Conservation (phyloP, 768 basidiomycete genomes). For the Boletus insuetus region DNA sequence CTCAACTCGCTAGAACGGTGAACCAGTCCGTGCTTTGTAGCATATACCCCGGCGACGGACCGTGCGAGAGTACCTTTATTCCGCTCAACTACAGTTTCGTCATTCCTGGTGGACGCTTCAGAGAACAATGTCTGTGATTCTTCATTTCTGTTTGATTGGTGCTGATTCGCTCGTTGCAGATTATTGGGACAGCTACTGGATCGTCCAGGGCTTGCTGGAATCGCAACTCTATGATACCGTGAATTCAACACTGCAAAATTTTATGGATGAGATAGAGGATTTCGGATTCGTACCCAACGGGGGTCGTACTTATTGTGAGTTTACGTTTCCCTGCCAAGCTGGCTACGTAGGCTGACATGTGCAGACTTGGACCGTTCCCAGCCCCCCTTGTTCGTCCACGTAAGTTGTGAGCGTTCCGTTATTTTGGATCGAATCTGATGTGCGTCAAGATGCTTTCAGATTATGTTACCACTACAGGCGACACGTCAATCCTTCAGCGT, state of each 20-base stretch:
- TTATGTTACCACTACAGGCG: slow-evolving; percentile 73
- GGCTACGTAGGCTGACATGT: neutral
- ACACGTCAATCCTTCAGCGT: slow-evolving; percentile 69
- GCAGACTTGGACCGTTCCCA: slow-evolving; percentile 87
- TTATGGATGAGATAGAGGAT: slow-evolving; percentile 86
- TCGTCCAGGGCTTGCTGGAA: slow-evolving; percentile 80
- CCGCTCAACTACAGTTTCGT: slow-evolving; percentile 91
- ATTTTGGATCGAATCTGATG: neutral
- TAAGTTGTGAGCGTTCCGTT: slow-evolving; percentile 26
- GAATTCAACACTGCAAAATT: slow-evolving; percentile 82
- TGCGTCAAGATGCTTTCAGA: slow-evolving; percentile 73
- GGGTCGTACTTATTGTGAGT: slow-evolving; percentile 83
- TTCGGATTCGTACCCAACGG: slow-evolving; percentile 96
- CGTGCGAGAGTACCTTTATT: slow-evolving; percentile 82
- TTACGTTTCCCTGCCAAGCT: neutral
- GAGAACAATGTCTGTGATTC: slow-evolving; percentile 70
- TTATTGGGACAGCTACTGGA: slow-evolving; percentile 81
- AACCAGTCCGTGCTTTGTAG: slow-evolving; percentile 67
- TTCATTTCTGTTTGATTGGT: neutral
- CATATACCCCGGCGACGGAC: slow-evolving; percentile 36
- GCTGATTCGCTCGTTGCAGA: slow-evolving; percentile 29
- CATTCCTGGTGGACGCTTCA: slow-evolving; percentile 83
- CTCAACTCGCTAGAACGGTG: slow-evolving; percentile 70
- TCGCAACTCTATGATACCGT: slow-evolving; percentile 72
- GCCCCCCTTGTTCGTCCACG: slow-evolving; percentile 84